phyloP scores from a whole-genome alignment of 768 basidiomycete genomes.

The Russula brevipes region DNA sequence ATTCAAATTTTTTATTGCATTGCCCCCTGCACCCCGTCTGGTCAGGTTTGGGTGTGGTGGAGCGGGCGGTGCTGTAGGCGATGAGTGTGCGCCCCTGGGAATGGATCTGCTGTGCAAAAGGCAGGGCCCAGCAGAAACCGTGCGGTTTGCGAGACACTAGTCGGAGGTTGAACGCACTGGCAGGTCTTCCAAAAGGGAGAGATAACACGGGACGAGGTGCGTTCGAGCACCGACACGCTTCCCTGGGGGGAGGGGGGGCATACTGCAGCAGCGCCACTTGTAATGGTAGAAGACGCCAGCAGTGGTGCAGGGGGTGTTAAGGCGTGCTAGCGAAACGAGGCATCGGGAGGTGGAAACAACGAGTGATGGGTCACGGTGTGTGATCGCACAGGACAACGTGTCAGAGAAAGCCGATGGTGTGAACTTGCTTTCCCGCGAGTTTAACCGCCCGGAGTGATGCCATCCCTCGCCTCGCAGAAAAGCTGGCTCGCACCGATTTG shows the following conservation, averaged over 20 bases:
- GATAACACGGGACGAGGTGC: not conserved
- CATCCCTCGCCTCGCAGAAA: conserved; percentile 6
- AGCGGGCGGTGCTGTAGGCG: not conserved
- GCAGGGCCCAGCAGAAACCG: not conserved
- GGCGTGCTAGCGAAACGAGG: conserved; percentile 15
- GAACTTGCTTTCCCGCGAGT: not conserved
- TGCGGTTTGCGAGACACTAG: conserved; percentile 19
- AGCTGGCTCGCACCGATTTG: conserved; percentile 13
- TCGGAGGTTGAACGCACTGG: conserved; percentile 14
- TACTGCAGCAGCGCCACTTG: conserved; percentile 1
- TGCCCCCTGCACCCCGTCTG: not conserved
- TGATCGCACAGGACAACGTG: conserved; percentile 21
- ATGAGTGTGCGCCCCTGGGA: not conserved
- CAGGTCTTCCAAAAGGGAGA: not conserved
- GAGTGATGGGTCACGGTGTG: conserved; percentile 16
- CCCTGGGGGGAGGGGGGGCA: not conserved
- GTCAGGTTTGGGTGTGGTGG: conserved; percentile 5
- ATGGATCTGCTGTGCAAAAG: conserved; percentile 5
- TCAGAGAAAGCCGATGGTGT: conserved; percentile 10
- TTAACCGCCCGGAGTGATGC: conserved; percentile 17
- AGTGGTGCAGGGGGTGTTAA: not conserved
- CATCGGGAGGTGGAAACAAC: conserved; percentile 2
- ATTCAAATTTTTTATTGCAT: not conserved
- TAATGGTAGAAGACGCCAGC: conserved; percentile 3
- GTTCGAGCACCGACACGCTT: not conserved